Base-by-base conservation (phyloP, 2,329 filamentous ascomycete genomes). In the Aspergillus arachidicola region DNA sequence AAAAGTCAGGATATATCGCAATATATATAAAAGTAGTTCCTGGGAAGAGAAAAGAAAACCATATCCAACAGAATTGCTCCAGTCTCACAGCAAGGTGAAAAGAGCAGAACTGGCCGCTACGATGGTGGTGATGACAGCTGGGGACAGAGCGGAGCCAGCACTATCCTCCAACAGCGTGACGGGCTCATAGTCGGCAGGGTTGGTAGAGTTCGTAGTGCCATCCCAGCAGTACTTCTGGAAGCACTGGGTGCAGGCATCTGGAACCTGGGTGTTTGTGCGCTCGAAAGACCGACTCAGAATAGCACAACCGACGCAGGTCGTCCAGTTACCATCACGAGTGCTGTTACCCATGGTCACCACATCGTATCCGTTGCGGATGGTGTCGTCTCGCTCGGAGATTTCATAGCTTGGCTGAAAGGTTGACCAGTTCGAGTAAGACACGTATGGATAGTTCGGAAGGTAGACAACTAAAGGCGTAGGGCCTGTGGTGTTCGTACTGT, bases 211-310 rank as follows among this genome's bases (percentile, higher is more conserved):
- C 2, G 78, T 64, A 1, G 86, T 90, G 28, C 94, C 94, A 76
- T 97, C 87, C 94, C 94, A 98, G 84, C 94, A 98, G 80, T 96
- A 96, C 28, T 81, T 78, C 21, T 82, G 66, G 76, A 96, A 97
- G 81, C 94, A 98, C 60, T 83, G 69, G 45, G 78, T 81, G 80
- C 94, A 98, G 5, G 85, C 86, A 0, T 84, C 81, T 0, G 94
- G 93, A 1, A 93, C 83, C 0, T 79, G 64, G 0, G 89, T 89
- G 28, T 84, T 82, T 1, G 91, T 93, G 60, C 92, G 85, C 61
- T 86, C 82, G 68, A 94, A 85, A 71, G 88, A 92, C 64, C 94
- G 86, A 61, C 85, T 86, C 12, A 97, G 83, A 53, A 95, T 87
- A 4, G 93, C 94, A 77, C 94, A 97, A 26, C 88, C 92, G 7